Evolutionary conservation across 2,329 filamentous ascomycete species (phyloP).

Genomic region (Colletotrichum spaethianum): DNA sequence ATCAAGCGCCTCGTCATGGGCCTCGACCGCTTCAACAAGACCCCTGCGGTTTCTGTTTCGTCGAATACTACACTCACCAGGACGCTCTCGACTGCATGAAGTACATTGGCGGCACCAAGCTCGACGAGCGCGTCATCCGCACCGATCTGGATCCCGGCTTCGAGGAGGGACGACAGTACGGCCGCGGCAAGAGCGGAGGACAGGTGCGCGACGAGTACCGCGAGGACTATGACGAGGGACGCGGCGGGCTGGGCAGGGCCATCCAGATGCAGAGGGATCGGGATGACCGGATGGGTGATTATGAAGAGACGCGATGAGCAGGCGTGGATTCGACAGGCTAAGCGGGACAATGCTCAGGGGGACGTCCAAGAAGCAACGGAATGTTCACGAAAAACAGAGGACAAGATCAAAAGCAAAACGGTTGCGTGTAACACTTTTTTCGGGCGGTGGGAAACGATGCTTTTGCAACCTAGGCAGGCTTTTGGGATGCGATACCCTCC

Average conservation of each 20-base stretch:
- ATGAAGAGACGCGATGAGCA: slow-evolving; percentile 52
- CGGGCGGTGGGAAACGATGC: slow-evolving; percentile 15
- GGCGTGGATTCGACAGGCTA: slow-evolving; percentile 34
- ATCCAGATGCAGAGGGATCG: slow-evolving; percentile 68
- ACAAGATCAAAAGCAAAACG: slow-evolving; percentile 16
- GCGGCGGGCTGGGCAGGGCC: slow-evolving; percentile 89
- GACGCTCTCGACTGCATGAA: slow-evolving; percentile 99
- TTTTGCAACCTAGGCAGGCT: slow-evolving; percentile 18
- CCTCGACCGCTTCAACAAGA: slow-evolving; percentile 96
- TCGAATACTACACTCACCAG: slow-evolving; percentile 98
- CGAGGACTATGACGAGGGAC: slow-evolving; percentile 95
- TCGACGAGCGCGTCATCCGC: slow-evolving; percentile 96
- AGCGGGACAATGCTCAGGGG: not conserved
- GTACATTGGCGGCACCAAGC: slow-evolving; percentile 97
- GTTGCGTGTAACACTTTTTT: not conserved
- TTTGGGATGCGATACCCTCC: slow-evolving; percentile 40
- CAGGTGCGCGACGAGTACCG: slow-evolving; percentile 98
- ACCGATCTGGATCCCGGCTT: slow-evolving; percentile 97
- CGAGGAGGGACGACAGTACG: slow-evolving; percentile 95
- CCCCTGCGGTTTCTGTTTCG: slow-evolving; percentile 98
- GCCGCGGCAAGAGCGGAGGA: slow-evolving; percentile 93
- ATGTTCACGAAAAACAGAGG: slow-evolving; percentile 61
- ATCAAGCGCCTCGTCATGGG: slow-evolving; percentile 99
- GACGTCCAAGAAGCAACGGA: no score
- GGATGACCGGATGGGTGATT: slow-evolving; percentile 49